phyloP scores from a whole-genome alignment of 768 basidiomycete genomes.

The Termitomyces sp. region DNA sequence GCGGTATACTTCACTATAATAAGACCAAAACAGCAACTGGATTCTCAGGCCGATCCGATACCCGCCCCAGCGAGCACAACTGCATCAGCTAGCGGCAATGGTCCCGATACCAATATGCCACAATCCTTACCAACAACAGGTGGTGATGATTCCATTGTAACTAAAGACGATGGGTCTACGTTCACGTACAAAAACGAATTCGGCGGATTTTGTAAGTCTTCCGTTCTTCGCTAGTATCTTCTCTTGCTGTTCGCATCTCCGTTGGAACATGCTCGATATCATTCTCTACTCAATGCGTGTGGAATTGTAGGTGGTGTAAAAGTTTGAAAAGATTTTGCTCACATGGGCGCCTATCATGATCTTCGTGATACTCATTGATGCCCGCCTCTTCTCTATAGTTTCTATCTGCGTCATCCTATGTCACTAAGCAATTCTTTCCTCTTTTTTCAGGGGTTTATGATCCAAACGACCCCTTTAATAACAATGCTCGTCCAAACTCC shows the following conservation, averaged over 20 bases:
- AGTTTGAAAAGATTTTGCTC: background rate
- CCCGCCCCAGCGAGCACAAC: constrained; percentile 4
- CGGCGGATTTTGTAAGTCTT: constrained; percentile 63
- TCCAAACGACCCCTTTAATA: constrained; percentile 70
- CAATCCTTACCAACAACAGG: constrained; percentile 37
- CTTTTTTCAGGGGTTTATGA: constrained; percentile 50
- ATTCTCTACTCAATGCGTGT: background rate
- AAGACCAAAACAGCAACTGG: constrained; percentile 28
- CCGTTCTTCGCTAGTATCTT: background rate
- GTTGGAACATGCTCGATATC: background rate
- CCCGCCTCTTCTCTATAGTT: background rate
- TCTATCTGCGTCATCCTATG: background rate
- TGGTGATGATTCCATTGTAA: constrained; percentile 63
- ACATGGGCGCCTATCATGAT: constrained; percentile 3
- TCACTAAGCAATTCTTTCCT: background rate
- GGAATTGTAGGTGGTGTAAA: constrained; percentile 2
- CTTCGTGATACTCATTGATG: background rate
- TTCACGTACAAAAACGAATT: constrained; percentile 77
- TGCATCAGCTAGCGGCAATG: constrained; percentile 6
- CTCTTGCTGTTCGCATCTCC: background rate
- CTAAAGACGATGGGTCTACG: constrained; percentile 57
- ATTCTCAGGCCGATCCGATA: background rate
- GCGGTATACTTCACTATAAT: constrained; percentile 54
- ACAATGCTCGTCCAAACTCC: constrained; percentile 65
- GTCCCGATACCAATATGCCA: constrained; percentile 4